A percentile compares a stretch with the other conserved stretches of the same genome.
Conservation (phyloP, 257 asterid genomes). For the Plantago ovata region DNA sequence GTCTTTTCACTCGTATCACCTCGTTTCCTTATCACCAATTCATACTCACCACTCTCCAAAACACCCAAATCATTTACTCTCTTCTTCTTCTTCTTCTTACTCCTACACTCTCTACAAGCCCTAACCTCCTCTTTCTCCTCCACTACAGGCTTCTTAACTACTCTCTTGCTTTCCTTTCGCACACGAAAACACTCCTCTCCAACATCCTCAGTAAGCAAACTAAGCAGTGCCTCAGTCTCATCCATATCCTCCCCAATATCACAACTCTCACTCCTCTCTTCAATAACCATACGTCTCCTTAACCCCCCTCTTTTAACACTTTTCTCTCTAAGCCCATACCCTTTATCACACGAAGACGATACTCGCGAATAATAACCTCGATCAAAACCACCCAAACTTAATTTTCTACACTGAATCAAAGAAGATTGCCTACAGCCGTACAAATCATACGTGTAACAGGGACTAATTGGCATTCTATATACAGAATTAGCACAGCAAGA, state of each 20-base stretch:
- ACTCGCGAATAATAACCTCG: slow-evolving; percentile 34
- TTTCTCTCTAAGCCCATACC: slow-evolving; percentile 29
- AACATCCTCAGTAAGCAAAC: slow-evolving; percentile 61
- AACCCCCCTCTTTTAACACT: slow-evolving; percentile 32
- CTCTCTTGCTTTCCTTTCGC: slow-evolving; percentile 35
- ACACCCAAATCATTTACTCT: slow-evolving; percentile 29
- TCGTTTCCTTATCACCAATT: slow-evolving; percentile 26
- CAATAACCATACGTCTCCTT: slow-evolving; percentile 46
- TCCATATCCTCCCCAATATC: slow-evolving; percentile 35
- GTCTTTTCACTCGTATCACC: slow-evolving; percentile 35
- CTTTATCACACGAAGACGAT: slow-evolving; percentile 34
- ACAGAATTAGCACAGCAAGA: slow-evolving; percentile 47
- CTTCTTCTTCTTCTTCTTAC: slow-evolving; percentile 35
- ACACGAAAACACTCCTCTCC: slow-evolving; percentile 44
- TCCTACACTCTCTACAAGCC: slow-evolving; percentile 23
- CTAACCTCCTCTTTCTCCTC: slow-evolving; percentile 35
- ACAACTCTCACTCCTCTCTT: slow-evolving; percentile 39
- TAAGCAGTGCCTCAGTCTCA: slow-evolving; percentile 80
- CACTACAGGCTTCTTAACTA: slow-evolving; percentile 33
- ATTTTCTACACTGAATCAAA: slow-evolving; percentile 57
- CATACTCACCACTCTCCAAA: slow-evolving; percentile 36
- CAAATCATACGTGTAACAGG: slow-evolving; percentile 38
- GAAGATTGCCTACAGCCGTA: slow-evolving; percentile 71
- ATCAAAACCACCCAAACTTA: slow-evolving; percentile 48
- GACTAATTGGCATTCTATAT: slow-evolving; percentile 31